Conservation (phyloP, 1,139 yeast species). For the Suhomyces wounanorum region DNA sequence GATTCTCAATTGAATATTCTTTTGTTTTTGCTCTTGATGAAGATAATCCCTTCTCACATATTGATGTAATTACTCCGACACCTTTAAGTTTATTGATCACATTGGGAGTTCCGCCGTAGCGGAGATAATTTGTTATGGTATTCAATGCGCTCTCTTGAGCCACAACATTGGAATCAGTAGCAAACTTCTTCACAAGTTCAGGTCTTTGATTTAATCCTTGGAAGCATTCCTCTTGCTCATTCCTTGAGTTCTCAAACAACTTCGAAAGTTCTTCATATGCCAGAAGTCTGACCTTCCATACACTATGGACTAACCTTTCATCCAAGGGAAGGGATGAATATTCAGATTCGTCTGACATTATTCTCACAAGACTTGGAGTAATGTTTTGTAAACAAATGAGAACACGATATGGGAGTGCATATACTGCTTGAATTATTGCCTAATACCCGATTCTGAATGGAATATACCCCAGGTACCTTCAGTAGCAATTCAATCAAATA, state of each 20-base stretch:
- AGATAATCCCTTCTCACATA: constrained; percentile 79
- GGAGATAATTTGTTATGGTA: constrained; percentile 57
- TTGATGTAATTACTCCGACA: constrained; percentile 50
- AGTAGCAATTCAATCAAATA: too few species aligned
- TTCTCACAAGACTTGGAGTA: not conserved
- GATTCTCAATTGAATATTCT: constrained; percentile 60
- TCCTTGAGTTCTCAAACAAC: constrained; percentile 55
- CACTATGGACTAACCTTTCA: constrained; percentile 67
- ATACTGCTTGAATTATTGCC: not conserved
- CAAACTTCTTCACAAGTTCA: constrained; percentile 56
- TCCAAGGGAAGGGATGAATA: constrained; percentile 63
- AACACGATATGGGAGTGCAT: constrained; percentile 5
- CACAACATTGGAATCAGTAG: constrained; percentile 81
- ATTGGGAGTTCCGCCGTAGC: constrained; percentile 53
- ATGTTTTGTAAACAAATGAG: constrained; percentile 15
- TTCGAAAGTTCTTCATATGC: constrained; percentile 73
- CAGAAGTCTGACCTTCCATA: constrained; percentile 87
- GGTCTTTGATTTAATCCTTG: constrained; percentile 49
- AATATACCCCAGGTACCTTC: too few species aligned
- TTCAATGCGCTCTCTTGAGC: constrained; percentile 85
- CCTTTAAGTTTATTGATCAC: constrained; percentile 38
- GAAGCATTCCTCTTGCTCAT: constrained; percentile 58
- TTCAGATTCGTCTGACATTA: constrained; percentile 54
- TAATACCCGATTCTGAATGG: too few species aligned
- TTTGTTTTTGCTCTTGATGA: constrained; percentile 80